These are phyloP conservation scores for Ophiostoma triangulosporum DNA, from an alignment of 2,329 filamentous ascomycete genomes.

Conservation along the genomic window DNA sequence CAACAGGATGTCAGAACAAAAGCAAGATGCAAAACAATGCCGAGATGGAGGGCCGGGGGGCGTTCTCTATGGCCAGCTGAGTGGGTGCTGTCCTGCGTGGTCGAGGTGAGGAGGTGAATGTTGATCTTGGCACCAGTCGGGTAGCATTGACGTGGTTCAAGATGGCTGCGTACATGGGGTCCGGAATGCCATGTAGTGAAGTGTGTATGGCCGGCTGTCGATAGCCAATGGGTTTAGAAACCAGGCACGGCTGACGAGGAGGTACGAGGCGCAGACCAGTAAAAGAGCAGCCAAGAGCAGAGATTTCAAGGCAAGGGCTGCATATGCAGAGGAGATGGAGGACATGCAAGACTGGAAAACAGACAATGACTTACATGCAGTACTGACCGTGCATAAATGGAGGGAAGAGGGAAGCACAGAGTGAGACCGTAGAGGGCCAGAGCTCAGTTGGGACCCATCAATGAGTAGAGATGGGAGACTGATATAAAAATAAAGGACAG, in stretches of 20 bases:
- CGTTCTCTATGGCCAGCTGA: slow-evolving; percentile 1
- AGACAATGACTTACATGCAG: slow-evolving; percentile 18
- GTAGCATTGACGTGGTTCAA: neutral
- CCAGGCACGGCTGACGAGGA: neutral
- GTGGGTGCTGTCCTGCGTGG: neutral
- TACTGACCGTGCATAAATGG: slow-evolving; percentile 18
- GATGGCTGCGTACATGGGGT: neutral
- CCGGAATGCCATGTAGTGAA: neutral
- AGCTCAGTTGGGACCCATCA: neutral
- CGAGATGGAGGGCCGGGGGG: slow-evolving; percentile 5
- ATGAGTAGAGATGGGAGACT: neutral
- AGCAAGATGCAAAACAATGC: neutral
- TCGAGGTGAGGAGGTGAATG: neutral
- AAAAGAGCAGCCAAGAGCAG: neutral
- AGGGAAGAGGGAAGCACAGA: slow-evolving; percentile 4
- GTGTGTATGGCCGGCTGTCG: neutral
- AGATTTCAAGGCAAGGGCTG: neutral
- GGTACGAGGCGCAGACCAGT: neutral
- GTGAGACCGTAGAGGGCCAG: slow-evolving; percentile 1
- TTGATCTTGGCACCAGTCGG: neutral
- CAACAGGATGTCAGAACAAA: neutral
- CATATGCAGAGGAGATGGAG: neutral
- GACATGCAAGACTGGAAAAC: neutral
- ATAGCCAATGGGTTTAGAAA: neutral
- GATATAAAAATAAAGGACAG: neutral